phyloP scores from a whole-genome alignment of 306 rosid species.

The Fragaria vesca region DNA sequence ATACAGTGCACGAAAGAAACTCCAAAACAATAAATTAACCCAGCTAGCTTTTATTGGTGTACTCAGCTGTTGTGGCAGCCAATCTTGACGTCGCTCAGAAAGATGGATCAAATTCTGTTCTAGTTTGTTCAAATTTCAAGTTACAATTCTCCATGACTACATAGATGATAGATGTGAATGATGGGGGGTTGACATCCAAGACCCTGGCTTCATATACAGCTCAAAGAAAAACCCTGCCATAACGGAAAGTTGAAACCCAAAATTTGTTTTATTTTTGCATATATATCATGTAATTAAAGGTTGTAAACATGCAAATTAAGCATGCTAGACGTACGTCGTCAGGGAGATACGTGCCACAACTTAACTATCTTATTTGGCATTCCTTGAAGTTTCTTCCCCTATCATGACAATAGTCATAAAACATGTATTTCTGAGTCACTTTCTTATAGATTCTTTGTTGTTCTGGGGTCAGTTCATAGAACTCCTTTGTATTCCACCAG shows the following conservation, averaged over 20 bases:
- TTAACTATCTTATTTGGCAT: not conserved
- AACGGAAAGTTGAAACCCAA: not conserved
- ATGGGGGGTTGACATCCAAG: not conserved
- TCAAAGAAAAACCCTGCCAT: not conserved
- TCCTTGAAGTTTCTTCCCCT: not conserved
- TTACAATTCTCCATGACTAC: not conserved
- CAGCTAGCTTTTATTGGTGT: not conserved
- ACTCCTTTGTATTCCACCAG: constrained; percentile 14
- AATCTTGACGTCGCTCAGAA: not conserved
- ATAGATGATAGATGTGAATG: not conserved
- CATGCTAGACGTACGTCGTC: not conserved
- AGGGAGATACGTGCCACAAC: not conserved
- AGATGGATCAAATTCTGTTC: not conserved
- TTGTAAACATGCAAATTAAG: too few relatives aligned
- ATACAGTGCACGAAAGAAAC: not conserved
- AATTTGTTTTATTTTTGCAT: too few relatives aligned
- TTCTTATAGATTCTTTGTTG: constrained; percentile 3
- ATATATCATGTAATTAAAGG: too few relatives aligned
- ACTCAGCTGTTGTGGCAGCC: not conserved
- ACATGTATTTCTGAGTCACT: constrained; percentile 1
- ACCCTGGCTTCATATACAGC: not conserved
- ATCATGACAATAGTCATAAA: constrained; percentile 20
- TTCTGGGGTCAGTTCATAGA: not conserved
- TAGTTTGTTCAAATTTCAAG: not conserved
- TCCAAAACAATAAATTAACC: not conserved